Evolutionary conservation across 352 stramenopile genomes (phyloP).

Genomic region (Phytopythium helicoides): DNA sequence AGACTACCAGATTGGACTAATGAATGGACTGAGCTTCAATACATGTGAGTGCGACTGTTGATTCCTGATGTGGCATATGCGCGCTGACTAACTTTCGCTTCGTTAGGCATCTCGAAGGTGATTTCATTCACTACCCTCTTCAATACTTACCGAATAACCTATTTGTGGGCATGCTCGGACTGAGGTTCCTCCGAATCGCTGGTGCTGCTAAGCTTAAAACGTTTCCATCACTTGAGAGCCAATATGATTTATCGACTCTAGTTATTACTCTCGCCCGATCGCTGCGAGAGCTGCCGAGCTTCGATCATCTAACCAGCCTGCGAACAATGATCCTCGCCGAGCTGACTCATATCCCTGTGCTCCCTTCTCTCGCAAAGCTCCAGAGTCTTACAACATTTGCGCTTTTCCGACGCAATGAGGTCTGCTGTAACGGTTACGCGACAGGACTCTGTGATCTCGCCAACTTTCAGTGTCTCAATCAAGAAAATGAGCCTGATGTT

Average conservation of each 20-base stretch:
- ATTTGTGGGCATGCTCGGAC: constrained; percentile 32
- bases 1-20: constrained; percentile 23
- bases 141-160: constrained; percentile 25
- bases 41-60: constrained; percentile 17
- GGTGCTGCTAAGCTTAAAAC: constrained; percentile 17
- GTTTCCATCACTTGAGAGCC: constrained; percentile 32
- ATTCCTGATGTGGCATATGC: not conserved
- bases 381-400: constrained; percentile 25
- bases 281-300: constrained; percentile 22
- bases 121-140: constrained; percentile 28
- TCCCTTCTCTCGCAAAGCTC: constrained; percentile 18
- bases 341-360: constrained; percentile 12
- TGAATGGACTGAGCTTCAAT: constrained; percentile 25
- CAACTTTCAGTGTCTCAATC: constrained; percentile 27
- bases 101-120: constrained; percentile 28
- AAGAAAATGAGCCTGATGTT: constrained; percentile 16
- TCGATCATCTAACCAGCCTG: constrained; percentile 24
- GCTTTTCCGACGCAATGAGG: constrained; percentile 26
- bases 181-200: constrained; percentile 37
- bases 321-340: constrained; percentile 25
- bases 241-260: constrained; percentile 29
- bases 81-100: not conserved
- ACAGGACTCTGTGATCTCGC: constrained; percentile 21
- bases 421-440: constrained; percentile 40
- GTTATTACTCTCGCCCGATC: constrained; percentile 17